Conservation (phyloP, 345 rosid genomes). For the Melastoma malabathricum region DNA sequence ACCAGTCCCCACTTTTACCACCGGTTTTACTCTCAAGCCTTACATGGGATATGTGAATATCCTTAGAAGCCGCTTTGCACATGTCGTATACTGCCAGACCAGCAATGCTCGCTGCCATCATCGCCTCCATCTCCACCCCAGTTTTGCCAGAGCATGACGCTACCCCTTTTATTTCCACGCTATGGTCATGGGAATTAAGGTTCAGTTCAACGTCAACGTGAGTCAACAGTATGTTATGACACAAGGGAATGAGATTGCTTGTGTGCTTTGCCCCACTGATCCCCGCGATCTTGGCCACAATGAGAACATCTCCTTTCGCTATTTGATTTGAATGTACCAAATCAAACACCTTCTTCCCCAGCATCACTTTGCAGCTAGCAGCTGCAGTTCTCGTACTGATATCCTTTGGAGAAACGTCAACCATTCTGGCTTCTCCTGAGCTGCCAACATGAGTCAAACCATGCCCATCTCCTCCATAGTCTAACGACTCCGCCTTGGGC, state of each 20-base stretch:
- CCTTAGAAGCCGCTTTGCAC: slow-evolving; percentile 97
- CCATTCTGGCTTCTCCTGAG: slow-evolving; percentile 82
- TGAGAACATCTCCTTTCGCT: slow-evolving; percentile 93
- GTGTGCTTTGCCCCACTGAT: slow-evolving; percentile 83
- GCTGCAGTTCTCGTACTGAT: slow-evolving; percentile 50
- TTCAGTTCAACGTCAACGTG: slow-evolving; percentile 57
- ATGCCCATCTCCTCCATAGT: slow-evolving; percentile 6
- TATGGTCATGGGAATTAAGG: slow-evolving; percentile 43
- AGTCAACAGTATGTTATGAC: slow-evolving; percentile 65
- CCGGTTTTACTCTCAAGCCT: slow-evolving; percentile 65
- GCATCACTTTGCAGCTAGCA: slow-evolving; percentile 64
- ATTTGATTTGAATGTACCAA: slow-evolving; percentile 69
- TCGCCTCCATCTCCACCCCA: slow-evolving; percentile 91
- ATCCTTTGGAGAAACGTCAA: slow-evolving; percentile 76
- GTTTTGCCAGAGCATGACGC: slow-evolving; percentile 70
- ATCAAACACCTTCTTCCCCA: slow-evolving; percentile 63
- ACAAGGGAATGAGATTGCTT: slow-evolving; percentile 66
- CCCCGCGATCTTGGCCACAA: slow-evolving; percentile 85
- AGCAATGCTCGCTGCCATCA: slow-evolving; percentile 71
- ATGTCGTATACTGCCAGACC: slow-evolving; percentile 89
- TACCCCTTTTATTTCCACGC: slow-evolving; percentile 76
- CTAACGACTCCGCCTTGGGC: slow-evolving; percentile 13
- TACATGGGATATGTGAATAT: slow-evolving; percentile 43
- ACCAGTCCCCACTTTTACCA: slow-evolving; percentile 81
- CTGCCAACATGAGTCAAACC: slow-evolving; percentile 49